These are phyloP conservation scores for Rhodotorula sp. DNA, from an alignment of 1,284 basidiomycete species.

Conservation along the genomic window DNA sequence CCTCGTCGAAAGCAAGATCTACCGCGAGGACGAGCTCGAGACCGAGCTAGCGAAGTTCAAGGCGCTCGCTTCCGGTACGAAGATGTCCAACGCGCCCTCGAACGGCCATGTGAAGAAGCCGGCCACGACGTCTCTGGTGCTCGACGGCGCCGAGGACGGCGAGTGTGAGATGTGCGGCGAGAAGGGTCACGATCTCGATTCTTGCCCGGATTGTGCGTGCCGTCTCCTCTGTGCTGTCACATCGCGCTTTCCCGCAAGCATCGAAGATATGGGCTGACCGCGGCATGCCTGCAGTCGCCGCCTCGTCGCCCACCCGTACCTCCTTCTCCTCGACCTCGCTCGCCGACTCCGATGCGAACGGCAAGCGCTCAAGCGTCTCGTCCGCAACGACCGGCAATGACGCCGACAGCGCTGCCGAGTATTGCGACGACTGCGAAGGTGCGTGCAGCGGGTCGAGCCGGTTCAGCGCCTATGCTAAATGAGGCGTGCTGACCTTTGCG, in stretches of 20 bases:
- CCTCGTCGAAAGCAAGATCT: conserved; percentile 90
- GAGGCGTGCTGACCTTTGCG: not conserved
- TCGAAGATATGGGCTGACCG: no score
- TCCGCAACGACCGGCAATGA: not conserved
- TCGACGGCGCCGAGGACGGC: conserved; percentile 15
- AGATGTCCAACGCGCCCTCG: conserved; percentile 36
- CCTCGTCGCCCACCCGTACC: conserved; percentile 17
- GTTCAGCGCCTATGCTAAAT: not conserved
- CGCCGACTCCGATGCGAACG: not conserved
- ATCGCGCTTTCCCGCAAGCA: no score
- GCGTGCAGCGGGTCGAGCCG: not conserved
- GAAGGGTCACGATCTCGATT: conserved; percentile 65
- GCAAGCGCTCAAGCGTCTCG: not conserved
- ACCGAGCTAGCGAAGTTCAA: conserved; percentile 65
- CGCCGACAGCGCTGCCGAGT: conserved; percentile 1
- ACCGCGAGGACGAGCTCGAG: conserved; percentile 90
- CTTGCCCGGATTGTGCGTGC: conserved; percentile 34
- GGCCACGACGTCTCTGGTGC: not conserved
- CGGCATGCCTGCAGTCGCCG: not conserved
- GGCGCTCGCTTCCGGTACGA: conserved; percentile 14
- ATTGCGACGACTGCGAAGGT: conserved; percentile 42
- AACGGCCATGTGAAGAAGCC: conserved; percentile 5
- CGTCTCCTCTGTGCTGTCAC: not conserved
- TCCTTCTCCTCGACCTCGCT: not conserved
- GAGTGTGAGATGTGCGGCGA: conserved; percentile 81